phyloP scores from a whole-genome alignment of 768 basidiomycete genomes.

The Psilocybe subaeruginosa region DNA sequence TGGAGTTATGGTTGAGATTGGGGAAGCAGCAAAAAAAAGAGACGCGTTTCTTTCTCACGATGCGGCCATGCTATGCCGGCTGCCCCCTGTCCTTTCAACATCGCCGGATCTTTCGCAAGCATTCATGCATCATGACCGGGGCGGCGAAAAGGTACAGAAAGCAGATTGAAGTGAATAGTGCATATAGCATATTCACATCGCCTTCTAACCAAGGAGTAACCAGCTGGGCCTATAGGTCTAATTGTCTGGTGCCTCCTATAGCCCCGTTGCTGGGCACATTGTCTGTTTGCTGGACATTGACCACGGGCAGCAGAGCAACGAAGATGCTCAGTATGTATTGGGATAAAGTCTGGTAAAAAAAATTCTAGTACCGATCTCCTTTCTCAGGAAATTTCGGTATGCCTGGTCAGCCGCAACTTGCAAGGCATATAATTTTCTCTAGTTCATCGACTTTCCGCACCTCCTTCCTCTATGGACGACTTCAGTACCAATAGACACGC shows the following conservation, averaged over 20 bases:
- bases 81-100: slow-evolving; percentile 1
- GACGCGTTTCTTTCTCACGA: slow-evolving; percentile 37
- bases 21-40: slow-evolving; percentile 29
- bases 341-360: too few relatives aligned
- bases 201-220: too few relatives aligned
- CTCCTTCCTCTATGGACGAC: slow-evolving; percentile 31
- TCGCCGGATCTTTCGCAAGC: neutral
- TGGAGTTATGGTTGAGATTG: slow-evolving; percentile 22
- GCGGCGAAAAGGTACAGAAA: neutral
- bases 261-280: too few relatives aligned
- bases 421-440: neutral
- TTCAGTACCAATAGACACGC: slow-evolving; percentile 52
- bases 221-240: too few relatives aligned
- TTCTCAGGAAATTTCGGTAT: neutral
- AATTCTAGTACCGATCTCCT: neutral
- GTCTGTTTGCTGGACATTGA: too few relatives aligned
- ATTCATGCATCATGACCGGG: neutral
- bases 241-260: too few relatives aligned
- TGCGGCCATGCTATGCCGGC: neutral
- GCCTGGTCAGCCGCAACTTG: slow-evolving; percentile 8
- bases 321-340: too few relatives aligned
- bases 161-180: too few relatives aligned
- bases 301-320: too few relatives aligned
- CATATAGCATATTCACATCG: too few relatives aligned
- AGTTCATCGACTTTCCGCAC: neutral